A percentile compares a stretch with the other conserved stretches of the same genome.
Conservation (phyloP, 176 grass and related monocot genomes). For the Avena insularis region DNA sequence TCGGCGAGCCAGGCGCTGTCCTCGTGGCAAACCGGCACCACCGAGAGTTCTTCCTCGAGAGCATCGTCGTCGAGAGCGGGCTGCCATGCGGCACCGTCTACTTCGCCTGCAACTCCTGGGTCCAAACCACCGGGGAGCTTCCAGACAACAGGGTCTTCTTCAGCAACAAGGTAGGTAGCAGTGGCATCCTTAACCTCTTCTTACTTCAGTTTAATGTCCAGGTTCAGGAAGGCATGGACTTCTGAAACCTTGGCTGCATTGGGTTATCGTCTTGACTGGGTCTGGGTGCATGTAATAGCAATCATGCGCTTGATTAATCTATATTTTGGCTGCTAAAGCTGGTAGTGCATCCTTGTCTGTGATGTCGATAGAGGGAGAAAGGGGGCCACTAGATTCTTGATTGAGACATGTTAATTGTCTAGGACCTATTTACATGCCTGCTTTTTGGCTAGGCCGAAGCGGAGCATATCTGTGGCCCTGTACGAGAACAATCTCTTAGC, state of each 20-base stretch:
- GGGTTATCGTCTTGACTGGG: slow-evolving; percentile 9
- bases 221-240: not conserved
- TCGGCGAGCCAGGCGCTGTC: slow-evolving; percentile 82
- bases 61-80: slow-evolving; percentile 78
- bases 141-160: slow-evolving; percentile 80
- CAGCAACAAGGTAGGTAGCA: slow-evolving; percentile 75
- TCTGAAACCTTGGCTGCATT: not conserved
- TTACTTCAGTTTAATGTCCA: not conserved
- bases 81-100: slow-evolving; percentile 70
- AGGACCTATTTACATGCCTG: slow-evolving; percentile 12
- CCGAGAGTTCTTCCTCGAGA: slow-evolving; percentile 93
- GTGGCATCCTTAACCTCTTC: not conserved
- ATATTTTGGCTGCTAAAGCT: slow-evolving; percentile 14
- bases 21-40: slow-evolving; percentile 78
- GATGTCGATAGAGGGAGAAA: slow-evolving; percentile 35
- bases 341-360: slow-evolving; percentile 44
- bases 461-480: slow-evolving; percentile 23
- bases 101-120: slow-evolving; percentile 93
- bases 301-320: slow-evolving; percentile 11
- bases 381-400: slow-evolving; percentile 27
- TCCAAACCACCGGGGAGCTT: slow-evolving; percentile 78
- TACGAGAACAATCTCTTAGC: slow-evolving; percentile 25
- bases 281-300: slow-evolving; percentile 4
- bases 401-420: slow-evolving; percentile 36
- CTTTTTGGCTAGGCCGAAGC: slow-evolving; percentile 26